These are phyloP conservation scores for Fusarium succisae DNA, from an alignment of 2,329 filamentous ascomycete species.

Conservation along the genomic window DNA sequence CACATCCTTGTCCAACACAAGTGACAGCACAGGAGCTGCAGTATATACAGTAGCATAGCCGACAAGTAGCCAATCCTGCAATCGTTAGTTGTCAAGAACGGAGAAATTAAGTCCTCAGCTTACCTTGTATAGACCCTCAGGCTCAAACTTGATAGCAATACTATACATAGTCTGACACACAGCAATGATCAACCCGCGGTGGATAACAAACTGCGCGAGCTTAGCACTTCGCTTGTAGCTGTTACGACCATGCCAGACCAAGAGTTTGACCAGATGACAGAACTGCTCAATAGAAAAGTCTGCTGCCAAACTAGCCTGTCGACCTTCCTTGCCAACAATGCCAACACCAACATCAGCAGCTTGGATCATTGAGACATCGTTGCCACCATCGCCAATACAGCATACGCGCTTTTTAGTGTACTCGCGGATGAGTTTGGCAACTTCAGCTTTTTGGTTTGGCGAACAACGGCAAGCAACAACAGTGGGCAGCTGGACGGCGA, in stretches of 20 bases:
- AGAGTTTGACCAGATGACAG: conserved; percentile 90
- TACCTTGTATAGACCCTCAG: conserved; percentile 88
- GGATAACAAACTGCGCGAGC: conserved; percentile 97
- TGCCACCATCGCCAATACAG: conserved; percentile 97
- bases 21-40: conserved; percentile 88
- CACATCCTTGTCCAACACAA: conserved; percentile 94
- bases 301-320: conserved; percentile 91
- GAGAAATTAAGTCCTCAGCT: conserved; percentile 17
- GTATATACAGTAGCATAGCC: conserved; percentile 98
- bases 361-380: conserved; percentile 99
- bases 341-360: conserved; percentile 97
- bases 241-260: conserved; percentile 99
- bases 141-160: conserved; percentile 91
- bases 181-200: conserved; percentile 92
- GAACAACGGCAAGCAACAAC: conserved; percentile 97
- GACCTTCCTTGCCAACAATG: conserved; percentile 97
- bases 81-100: conserved; percentile 30
- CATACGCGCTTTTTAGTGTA: conserved; percentile 95
- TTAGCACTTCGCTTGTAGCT: conserved; percentile 97
- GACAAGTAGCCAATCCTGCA: conserved; percentile 89
- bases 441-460: conserved; percentile 94
- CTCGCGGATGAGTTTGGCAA: conserved; percentile 88
- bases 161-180: conserved; percentile 98
- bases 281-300: conserved; percentile 98
- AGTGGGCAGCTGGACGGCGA: conserved; percentile 86